These are phyloP conservation scores for Agrocybe chaxingu DNA, from an alignment of 768 basidiomycete species.

Conservation along the genomic window DNA sequence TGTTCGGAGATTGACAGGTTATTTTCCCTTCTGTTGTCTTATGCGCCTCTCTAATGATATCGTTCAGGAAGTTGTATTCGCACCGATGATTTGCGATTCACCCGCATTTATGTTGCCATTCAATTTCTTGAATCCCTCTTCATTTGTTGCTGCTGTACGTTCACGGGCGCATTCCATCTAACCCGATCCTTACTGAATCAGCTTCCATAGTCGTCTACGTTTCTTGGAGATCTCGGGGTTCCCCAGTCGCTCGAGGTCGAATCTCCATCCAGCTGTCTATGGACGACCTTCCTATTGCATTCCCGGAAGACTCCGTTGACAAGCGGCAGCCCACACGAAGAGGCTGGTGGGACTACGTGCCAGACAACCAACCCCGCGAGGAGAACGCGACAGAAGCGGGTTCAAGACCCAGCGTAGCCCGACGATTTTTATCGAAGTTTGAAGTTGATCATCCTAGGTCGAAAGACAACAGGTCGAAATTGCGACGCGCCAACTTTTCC, in stretches of 20 bases:
- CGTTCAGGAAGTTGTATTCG: constrained; percentile 47
- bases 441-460: too few relatives aligned
- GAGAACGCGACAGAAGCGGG: neutral
- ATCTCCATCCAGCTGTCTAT: constrained; percentile 49
- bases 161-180: neutral
- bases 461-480: too few relatives aligned
- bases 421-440: neutral
- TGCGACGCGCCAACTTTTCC: too few relatives aligned
- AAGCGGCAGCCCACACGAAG: constrained; percentile 25
- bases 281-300: constrained; percentile 34
- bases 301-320: constrained; percentile 22
- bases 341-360: constrained; percentile 58
- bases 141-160: constrained; percentile 59
- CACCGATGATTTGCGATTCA: constrained; percentile 29
- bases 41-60: constrained; percentile 1
- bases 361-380: constrained; percentile 18
- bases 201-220: constrained; percentile 45
- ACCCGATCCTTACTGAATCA: neutral
- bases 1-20: constrained; percentile 48
- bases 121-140: constrained; percentile 56
- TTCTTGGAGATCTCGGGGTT: constrained; percentile 49
- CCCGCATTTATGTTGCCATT: constrained; percentile 41
- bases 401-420: neutral
- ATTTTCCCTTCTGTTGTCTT: neutral
- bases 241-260: constrained; percentile 49